A percentile compares a stretch with the other conserved stretches of the same genome.
These are phyloP conservation scores for Arachnopeziza araneosa DNA, from an alignment of 2,329 filamentous ascomycete species.

Conservation along the genomic window DNA sequence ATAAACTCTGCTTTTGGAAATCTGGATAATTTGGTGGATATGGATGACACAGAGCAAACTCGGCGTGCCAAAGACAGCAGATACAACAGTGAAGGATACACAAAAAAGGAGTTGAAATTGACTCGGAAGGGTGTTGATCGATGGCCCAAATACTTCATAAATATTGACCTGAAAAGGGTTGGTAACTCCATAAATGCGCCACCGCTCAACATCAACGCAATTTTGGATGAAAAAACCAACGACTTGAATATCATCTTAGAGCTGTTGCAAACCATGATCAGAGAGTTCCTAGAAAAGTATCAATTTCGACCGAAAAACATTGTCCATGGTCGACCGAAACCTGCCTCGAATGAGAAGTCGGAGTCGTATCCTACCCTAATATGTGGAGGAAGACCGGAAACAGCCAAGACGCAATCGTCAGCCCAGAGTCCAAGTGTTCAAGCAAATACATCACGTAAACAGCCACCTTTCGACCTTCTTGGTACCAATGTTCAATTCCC, in stretches of 20 bases:
- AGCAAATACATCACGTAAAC: background rate
- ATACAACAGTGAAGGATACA: conserved; percentile 43
- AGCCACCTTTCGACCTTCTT: conserved; percentile 8
- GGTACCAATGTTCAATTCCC: conserved; percentile 23
- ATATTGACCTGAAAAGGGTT: conserved; percentile 41
- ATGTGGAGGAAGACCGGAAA: background rate
- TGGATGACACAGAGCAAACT: conserved; percentile 34
- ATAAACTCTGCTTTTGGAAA: conserved; percentile 69
- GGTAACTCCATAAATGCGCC: background rate
- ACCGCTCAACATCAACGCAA: conserved; percentile 31
- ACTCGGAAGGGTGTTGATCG: conserved; percentile 64
- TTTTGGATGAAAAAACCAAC: conserved; percentile 42
- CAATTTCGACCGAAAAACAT: conserved; percentile 43
- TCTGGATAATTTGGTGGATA: conserved; percentile 40
- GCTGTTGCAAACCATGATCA: conserved; percentile 62
- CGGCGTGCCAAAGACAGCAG: conserved; percentile 33
- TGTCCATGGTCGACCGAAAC: background rate
- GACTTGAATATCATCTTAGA: conserved; percentile 47
- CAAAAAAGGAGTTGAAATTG: conserved; percentile 44
- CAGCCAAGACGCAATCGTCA: background rate
- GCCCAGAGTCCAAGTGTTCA: background rate
- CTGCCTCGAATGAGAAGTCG: background rate
- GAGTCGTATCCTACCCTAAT: background rate
- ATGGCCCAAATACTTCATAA: conserved; percentile 88
- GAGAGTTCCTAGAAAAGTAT: conserved; percentile 70